These are phyloP conservation scores for Meira miltonrushii DNA, from an alignment of 1,284 basidiomycete genomes.

Conservation along the genomic window DNA sequence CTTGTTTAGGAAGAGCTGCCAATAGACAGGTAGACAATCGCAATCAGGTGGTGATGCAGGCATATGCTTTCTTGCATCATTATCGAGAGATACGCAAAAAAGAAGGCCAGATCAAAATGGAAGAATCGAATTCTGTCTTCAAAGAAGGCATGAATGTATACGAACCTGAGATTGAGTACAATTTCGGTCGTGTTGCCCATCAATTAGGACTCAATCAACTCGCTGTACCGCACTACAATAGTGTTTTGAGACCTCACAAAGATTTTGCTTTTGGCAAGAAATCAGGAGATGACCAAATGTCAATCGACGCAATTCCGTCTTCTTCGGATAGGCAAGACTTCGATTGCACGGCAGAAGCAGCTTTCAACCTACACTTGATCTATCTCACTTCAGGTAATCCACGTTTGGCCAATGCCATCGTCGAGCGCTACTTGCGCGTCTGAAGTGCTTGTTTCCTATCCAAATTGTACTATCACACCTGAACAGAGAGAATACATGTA, in stretches of 20 bases:
- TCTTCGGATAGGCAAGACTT: constrained; percentile 8
- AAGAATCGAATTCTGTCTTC: constrained; percentile 30
- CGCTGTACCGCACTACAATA: constrained; percentile 38
- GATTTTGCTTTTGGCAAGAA: not conserved
- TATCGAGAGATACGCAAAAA: constrained; percentile 18
- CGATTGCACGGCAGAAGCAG: constrained; percentile 35
- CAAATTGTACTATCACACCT: no score
- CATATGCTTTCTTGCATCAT: constrained; percentile 24
- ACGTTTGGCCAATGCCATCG: constrained; percentile 4
- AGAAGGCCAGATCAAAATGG: not conserved
- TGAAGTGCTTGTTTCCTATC: not conserved
- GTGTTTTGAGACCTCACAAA: constrained; percentile 25
- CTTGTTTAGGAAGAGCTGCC: constrained; percentile 81
- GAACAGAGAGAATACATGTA: not conserved
- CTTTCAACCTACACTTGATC: constrained; percentile 42
- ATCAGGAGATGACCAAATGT: not conserved
- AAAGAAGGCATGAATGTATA: not conserved
- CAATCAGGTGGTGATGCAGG: constrained; percentile 60
- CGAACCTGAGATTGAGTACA: constrained; percentile 70
- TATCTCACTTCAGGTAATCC: constrained; percentile 21
- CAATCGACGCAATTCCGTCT: not conserved
- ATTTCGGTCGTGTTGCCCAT: constrained; percentile 84
- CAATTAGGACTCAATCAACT: constrained; percentile 58
- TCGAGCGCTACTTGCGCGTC: constrained; percentile 11
- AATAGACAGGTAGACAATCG: constrained; percentile 90